Percentiles rank a stretch among this genome's conserved stretches.
phyloP scores from a whole-genome alignment of 164 flowering plant species.

The Akebia trifoliata region DNA sequence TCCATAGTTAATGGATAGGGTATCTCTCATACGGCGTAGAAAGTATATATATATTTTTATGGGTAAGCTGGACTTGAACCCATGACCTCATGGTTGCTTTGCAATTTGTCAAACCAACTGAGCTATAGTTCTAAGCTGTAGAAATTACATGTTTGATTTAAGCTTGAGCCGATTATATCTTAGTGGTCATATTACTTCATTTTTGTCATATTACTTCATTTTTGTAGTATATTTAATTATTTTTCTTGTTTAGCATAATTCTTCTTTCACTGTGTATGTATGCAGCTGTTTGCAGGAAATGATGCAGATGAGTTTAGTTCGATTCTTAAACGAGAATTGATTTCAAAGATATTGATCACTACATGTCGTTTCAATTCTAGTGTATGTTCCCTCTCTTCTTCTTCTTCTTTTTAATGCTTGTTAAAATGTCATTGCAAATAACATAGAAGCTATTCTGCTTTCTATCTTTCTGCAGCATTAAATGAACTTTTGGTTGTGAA shows the following conservation, averaged over 20 bases:
- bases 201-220: too few relatives aligned
- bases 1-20: too few relatives aligned
- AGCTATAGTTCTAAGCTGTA: too few relatives aligned
- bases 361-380: slow-evolving; percentile 83
- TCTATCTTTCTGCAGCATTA: not conserved
- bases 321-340: slow-evolving; percentile 40
- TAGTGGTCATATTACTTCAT: too few relatives aligned
- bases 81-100: too few relatives aligned
- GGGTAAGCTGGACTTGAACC: too few relatives aligned
- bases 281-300: slow-evolving; percentile 79
- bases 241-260: not conserved
- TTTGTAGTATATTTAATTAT: too few relatives aligned
- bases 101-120: too few relatives aligned
- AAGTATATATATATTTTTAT: too few relatives aligned
- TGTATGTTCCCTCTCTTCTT: slow-evolving; percentile 51
- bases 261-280: not conserved
- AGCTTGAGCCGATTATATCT: too few relatives aligned
- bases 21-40: too few relatives aligned
- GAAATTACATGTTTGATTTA: too few relatives aligned
- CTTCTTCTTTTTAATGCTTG: not conserved
- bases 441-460: not conserved
- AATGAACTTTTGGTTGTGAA: not conserved
- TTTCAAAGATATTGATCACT: slow-evolving; percentile 80
- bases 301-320: slow-evolving; percentile 87
- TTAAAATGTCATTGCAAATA: not conserved